Conservation (phyloP, 2,329 filamentous ascomycete species). For the Claviceps maximensis region DNA sequence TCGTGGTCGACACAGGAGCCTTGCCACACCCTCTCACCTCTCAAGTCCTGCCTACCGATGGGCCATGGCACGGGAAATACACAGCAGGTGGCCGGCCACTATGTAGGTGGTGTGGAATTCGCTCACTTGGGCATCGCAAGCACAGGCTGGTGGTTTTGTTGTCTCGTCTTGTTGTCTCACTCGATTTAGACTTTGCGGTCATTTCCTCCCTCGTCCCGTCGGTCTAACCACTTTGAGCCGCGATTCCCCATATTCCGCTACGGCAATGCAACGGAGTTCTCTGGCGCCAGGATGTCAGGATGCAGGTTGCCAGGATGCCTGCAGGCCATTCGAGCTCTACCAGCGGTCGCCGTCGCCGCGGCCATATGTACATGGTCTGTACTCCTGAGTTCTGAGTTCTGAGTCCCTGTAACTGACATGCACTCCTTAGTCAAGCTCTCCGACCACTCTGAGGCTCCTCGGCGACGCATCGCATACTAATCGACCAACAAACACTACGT, state of each 20-base stretch:
- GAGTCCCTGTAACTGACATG: no score
- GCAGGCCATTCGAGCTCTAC: no score
- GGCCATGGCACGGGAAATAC: background rate
- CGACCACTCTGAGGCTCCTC: background rate
- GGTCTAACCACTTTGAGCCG: background rate
- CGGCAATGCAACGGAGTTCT: background rate
- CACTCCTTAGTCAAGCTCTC: background rate
- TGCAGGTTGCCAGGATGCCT: no score
- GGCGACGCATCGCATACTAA: background rate
- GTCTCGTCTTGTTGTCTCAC: constrained; percentile 9
- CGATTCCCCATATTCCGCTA: background rate
- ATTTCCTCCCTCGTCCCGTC: background rate
- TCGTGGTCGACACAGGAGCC: background rate
- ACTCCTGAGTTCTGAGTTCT: no score
- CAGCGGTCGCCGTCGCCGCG: no score
- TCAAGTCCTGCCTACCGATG: no score
- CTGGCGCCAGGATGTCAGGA: background rate
- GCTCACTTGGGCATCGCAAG: background rate
- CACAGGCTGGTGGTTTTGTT: constrained; percentile 1
- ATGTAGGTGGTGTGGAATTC: background rate
- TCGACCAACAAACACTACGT: background rate
- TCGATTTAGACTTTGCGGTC: background rate
- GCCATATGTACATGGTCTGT: no score
- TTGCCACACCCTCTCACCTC: no score
- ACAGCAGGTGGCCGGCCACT: no score